Base-by-base conservation (phyloP, 257 asterid genomes). In the Asclepias syriaca region DNA sequence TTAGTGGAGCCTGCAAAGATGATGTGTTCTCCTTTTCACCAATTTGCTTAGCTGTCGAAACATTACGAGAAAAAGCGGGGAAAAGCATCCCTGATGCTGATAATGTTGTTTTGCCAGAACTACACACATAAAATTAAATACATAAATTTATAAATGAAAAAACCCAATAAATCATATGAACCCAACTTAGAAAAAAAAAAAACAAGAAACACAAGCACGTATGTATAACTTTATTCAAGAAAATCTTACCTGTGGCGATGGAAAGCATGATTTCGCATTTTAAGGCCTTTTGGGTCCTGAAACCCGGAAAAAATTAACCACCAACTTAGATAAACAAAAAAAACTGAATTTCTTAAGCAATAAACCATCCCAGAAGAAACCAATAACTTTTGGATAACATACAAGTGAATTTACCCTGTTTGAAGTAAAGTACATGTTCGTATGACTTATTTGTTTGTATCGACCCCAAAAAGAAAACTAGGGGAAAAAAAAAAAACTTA, bases 261-360 rank as follows among this genome's bases (percentile, higher is more conserved):
- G 77, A 94, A 94, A 22, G 99, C 99, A 53, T 91, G 98, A 77
- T 89, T 89, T 78, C 96, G 86, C 97, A 91, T 91, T 81, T 91
- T 94, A 22, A 89, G 80, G 45, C 98, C 98, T 85, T 94, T 94
- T 8, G 99, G 99, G 76, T 94, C 99, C 99, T 94, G 88, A 74
- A 81, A 69, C 40, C 53, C 22, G 61, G 27, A 3, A 22, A 50
- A 50, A 40, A 27, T 3, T 13, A 7, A 24, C 72, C 24, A 50
- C 72, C 61, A 19, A 63, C 54, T 56, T 11, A 40, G 53, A 3
- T 10, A 43, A 43, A 43, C n/a, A 51, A 51, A 75, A 72, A 46
- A 66, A 18, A 45, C 21, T 49, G 69, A 70, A 58, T 58, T 58
- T 24, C 67, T 27, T 1, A 27, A 14, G 11, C 45, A 27, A 14